Percentiles rank a stretch among this genome's conserved stretches.
phyloP scores from a whole-genome alignment of 257 asterid species.

The Capsicum baccatum region DNA sequence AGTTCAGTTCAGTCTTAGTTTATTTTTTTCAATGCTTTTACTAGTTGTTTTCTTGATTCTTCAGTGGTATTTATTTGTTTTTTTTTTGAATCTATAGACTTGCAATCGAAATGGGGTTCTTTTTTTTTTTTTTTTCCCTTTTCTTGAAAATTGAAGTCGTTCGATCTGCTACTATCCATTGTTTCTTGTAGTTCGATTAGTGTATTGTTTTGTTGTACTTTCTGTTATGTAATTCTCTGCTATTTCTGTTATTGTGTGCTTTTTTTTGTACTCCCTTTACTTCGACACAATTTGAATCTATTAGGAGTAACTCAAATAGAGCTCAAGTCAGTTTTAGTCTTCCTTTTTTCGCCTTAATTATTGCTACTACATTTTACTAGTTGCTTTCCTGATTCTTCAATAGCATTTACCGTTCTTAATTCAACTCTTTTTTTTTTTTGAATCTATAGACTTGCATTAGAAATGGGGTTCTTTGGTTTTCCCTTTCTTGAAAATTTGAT shows the following conservation, averaged over 20 bases:
- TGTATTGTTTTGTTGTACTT: no score
- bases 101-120: neutral
- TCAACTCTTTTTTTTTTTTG: neutral
- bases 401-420: neutral
- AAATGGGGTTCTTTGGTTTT: neutral
- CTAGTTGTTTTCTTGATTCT: neutral
- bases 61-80: neutral
- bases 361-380: neutral
- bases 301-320: no score
- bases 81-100: neutral
- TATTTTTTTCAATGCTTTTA: neutral
- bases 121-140: neutral
- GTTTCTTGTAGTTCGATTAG: no score
- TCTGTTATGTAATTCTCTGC: no score
- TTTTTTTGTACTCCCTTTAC: no score
- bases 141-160: no score
- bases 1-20: conserved; percentile 13
- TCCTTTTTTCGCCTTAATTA: no score
- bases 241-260: no score
- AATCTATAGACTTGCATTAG: neutral
- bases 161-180: no score
- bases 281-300: no score
- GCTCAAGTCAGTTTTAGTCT: no score
- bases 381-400: neutral
- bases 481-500: neutral